Percentiles rank a stretch among this genome's conserved stretches.
phyloP scores from a whole-genome alignment of 768 basidiomycete genomes.

The Russula vinacea region DNA sequence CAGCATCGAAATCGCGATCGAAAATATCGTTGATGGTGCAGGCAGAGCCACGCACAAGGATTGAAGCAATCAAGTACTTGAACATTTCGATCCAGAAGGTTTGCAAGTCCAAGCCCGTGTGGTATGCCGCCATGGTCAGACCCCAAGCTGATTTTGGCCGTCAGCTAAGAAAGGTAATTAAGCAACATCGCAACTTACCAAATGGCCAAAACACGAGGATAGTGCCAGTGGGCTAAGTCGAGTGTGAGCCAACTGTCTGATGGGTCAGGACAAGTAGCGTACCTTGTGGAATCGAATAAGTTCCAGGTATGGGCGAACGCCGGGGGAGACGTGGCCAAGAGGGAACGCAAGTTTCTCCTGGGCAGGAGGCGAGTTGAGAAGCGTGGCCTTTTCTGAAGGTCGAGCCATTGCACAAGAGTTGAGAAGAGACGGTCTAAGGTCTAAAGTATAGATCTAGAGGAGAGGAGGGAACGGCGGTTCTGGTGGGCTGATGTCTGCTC shows the following conservation, averaged over 20 bases:
- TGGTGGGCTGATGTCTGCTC: background rate
- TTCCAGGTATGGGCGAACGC: conserved; percentile 29
- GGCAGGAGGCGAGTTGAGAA: conserved; percentile 10
- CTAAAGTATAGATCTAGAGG: conserved; percentile 6
- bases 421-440: conserved; percentile 3
- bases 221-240: conserved; percentile 24
- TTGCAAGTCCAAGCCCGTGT: conserved; percentile 17
- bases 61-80: conserved; percentile 18
- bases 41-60: conserved; percentile 31
- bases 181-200: background rate
- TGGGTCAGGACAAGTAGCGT: background rate
- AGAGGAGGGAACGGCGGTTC: background rate
- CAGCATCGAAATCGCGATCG: conserved; percentile 36
- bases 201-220: conserved; percentile 27
- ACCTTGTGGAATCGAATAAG: conserved; percentile 29
- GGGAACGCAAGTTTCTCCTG: conserved; percentile 29
- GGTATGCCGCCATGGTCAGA: conserved; percentile 30
- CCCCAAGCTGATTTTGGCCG: conserved; percentile 28
- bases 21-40: conserved; percentile 34
- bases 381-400: conserved; percentile 15
- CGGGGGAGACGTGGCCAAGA: conserved; percentile 27
- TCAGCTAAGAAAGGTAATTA: background rate
- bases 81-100: conserved; percentile 23
- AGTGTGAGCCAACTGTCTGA: background rate
- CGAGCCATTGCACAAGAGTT: conserved; percentile 7